Evolutionary conservation across 805 yeast species (phyloP).

Genomic region (Candida silvicultrix): DNA sequence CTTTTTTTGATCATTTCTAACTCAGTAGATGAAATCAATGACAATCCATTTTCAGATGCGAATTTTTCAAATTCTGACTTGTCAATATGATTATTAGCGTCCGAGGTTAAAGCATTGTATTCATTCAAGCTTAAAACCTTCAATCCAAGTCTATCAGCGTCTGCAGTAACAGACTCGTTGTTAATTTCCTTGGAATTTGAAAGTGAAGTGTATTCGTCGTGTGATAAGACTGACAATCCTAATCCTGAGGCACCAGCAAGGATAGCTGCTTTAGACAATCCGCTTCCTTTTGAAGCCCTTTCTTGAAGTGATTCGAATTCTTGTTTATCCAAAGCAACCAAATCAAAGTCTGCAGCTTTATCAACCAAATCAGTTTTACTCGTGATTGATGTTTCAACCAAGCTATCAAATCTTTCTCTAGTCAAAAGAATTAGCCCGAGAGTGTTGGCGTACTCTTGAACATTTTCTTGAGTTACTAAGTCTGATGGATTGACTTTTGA

Average conservation of each 20-base stretch:
- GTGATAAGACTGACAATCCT: conserved; percentile 2
- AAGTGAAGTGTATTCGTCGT: background rate
- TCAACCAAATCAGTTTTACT: background rate
- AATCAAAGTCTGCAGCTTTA: background rate
- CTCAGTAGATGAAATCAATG: background rate
- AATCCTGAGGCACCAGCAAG: conserved; percentile 3
- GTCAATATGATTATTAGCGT: background rate
- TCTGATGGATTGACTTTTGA: conserved; percentile 4
- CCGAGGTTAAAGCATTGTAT: background rate
- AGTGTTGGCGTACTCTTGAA: conserved; percentile 7
- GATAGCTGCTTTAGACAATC: conserved; percentile 1
- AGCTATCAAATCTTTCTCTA: conserved; percentile 10
- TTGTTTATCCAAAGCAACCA: background rate
- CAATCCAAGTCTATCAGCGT: conserved; percentile 12
- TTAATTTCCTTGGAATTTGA: background rate
- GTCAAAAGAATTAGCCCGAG: conserved; percentile 19
- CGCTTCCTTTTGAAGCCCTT: background rate
- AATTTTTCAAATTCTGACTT: background rate
- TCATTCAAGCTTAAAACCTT: conserved; percentile 1
- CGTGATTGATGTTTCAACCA: conserved; percentile 6
- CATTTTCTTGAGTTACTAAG: conserved; percentile 7
- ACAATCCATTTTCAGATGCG: background rate
- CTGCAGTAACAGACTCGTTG: conserved; percentile 8
- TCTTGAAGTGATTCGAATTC: background rate
- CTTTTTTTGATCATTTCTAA: background rate